Conservation (phyloP, 139 green algal genomes). For the Tetradesmus obliquus region DNA sequence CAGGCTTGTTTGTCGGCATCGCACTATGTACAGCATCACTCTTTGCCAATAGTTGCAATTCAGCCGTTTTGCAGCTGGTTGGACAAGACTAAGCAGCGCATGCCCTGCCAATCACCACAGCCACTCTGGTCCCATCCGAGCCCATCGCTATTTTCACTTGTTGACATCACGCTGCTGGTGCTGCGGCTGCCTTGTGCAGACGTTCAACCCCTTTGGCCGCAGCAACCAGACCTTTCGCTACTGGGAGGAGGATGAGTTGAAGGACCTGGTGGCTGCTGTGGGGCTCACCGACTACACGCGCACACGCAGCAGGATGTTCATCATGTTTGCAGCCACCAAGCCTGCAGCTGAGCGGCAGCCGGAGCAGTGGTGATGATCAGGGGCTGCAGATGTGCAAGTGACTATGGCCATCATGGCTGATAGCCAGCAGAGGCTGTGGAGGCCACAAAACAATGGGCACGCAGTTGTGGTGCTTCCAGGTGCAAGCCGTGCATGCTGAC, state of each 20-base stretch:
- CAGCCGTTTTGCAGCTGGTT: too few relatives aligned
- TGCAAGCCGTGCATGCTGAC: too few relatives aligned
- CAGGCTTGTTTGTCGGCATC: too few relatives aligned
- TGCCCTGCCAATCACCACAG: too few relatives aligned
- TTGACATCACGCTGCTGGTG: background rate
- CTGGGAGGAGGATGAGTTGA: slow-evolving; percentile 91
- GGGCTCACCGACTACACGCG: slow-evolving; percentile 76
- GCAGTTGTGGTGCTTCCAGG: too few relatives aligned
- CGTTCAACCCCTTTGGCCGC: slow-evolving; percentile 55
- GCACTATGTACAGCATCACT: too few relatives aligned
- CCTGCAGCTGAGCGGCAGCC: slow-evolving; percentile 46
- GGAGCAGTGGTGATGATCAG: background rate
- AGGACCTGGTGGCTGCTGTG: slow-evolving; percentile 72
- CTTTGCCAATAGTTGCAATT: too few relatives aligned
- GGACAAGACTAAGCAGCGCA: too few relatives aligned
- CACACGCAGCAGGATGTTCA: slow-evolving; percentile 77
- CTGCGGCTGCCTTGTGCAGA: slow-evolving; percentile 1
- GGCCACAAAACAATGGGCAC: background rate
- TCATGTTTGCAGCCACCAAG: slow-evolving; percentile 90
- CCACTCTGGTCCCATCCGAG: too few relatives aligned
- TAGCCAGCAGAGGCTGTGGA: too few relatives aligned
- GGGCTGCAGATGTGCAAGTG: background rate
- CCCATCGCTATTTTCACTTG: too few relatives aligned
- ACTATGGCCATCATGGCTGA: background rate
- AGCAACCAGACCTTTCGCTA: slow-evolving; percentile 55